Evolutionary conservation across 1,284 basidiomycete genomes (phyloP).

Genomic region (Sporisorium sorghi): DNA sequence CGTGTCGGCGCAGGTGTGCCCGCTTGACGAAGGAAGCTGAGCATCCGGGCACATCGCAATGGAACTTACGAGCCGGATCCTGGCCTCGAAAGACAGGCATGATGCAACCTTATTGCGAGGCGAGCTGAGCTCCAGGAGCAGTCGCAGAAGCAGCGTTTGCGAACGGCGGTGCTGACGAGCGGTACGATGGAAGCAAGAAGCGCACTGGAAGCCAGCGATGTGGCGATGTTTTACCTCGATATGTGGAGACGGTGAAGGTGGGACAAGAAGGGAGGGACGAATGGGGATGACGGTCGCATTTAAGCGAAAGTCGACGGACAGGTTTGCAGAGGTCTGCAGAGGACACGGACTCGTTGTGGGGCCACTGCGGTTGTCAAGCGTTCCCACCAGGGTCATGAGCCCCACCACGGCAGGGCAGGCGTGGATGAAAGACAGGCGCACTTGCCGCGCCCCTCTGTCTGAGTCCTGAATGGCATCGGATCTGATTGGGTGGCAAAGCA

Average conservation of each 20-base stretch:
- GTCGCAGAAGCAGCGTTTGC: not conserved
- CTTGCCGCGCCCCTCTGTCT: slow-evolving; percentile 17
- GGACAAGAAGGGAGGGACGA: slow-evolving; percentile 22
- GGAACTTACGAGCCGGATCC: slow-evolving; percentile 37
- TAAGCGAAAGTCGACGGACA: slow-evolving; percentile 8
- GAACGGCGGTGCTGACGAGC: not conserved
- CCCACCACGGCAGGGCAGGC: slow-evolving; percentile 29
- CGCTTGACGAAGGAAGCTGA: slow-evolving; percentile 49
- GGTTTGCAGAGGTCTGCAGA: not conserved
- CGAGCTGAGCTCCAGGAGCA: no score
- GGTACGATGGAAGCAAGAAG: not conserved
- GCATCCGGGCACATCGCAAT: slow-evolving; percentile 40
- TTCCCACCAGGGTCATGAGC: slow-evolving; percentile 21
- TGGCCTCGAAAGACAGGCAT: slow-evolving; percentile 44
- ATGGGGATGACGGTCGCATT: not conserved
- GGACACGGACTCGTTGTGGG: not conserved
- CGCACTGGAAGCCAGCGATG: not conserved
- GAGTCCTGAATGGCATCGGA: no score
- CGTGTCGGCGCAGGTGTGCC: slow-evolving; percentile 45
- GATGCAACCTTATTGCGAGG: no score
- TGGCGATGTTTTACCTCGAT: not conserved
- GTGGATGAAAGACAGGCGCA: slow-evolving; percentile 1
- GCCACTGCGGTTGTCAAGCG: not conserved
- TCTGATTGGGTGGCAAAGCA: not conserved
- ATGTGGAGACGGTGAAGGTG: slow-evolving; percentile 9